Conservation (phyloP, 257 asterid species). For the Solanum chaucha region DNA sequence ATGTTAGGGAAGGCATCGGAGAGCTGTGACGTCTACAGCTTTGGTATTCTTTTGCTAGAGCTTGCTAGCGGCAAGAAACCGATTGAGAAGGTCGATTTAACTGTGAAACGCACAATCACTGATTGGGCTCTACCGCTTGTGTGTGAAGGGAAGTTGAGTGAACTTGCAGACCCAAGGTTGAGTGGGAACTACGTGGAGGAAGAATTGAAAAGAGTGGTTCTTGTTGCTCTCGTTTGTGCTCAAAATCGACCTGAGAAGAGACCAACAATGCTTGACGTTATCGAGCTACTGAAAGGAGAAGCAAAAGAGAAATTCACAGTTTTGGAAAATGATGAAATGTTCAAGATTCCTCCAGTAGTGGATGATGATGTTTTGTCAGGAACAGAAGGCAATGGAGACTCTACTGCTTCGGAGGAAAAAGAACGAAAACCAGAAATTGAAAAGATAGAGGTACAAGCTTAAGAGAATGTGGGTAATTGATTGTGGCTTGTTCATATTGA, state of each 20-base stretch:
- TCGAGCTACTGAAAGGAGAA: slow-evolving; percentile 66
- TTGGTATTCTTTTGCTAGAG: slow-evolving; percentile 89
- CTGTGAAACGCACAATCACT: slow-evolving; percentile 44
- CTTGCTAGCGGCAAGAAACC: slow-evolving; percentile 91
- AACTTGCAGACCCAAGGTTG: slow-evolving; percentile 58
- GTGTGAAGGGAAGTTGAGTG: slow-evolving; percentile 43
- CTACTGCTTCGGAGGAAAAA: slow-evolving; percentile 23
- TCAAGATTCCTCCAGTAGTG: slow-evolving; percentile 19
- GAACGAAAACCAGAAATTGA: slow-evolving; percentile 47
- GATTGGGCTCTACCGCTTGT: slow-evolving; percentile 87
- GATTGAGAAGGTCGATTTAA: slow-evolving; percentile 41
- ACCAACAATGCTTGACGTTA: slow-evolving; percentile 69
- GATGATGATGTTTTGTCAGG: slow-evolving; percentile 21
- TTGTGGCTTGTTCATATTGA: background rate
- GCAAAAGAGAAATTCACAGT: slow-evolving; percentile 48
- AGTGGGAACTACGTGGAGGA: slow-evolving; percentile 55
- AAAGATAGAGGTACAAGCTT: slow-evolving; percentile 16
- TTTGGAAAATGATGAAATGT: slow-evolving; percentile 66
- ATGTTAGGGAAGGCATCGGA: slow-evolving; percentile 87
- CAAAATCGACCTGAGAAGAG: slow-evolving; percentile 64
- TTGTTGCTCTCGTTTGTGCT: slow-evolving; percentile 57
- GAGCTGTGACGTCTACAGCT: slow-evolving; percentile 86
- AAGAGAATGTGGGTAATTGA: background rate
- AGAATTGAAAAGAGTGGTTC: slow-evolving; percentile 67
- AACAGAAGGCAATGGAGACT: slow-evolving; percentile 40